Conservation (phyloP, 176 grass and related monocot genomes). For the Bolboschoenus planiculmis region DNA sequence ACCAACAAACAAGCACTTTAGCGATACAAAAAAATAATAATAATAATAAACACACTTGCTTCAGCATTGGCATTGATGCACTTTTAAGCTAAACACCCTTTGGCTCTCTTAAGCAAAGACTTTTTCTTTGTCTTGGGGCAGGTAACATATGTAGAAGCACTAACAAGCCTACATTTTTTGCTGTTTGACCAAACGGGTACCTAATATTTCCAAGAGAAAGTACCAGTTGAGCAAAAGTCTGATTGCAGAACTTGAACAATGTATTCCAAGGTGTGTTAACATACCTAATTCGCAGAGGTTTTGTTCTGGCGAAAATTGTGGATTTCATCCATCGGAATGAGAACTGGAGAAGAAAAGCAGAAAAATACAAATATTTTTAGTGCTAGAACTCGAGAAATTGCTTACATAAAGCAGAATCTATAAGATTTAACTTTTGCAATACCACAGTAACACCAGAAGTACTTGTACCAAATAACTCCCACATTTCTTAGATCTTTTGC, state of each 20-base stretch:
- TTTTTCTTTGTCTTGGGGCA: conserved; percentile 36
- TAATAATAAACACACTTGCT: background rate
- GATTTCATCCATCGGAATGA: conserved; percentile 53
- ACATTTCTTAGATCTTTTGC: background rate
- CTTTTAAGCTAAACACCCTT: conserved; percentile 10
- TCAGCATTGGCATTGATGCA: background rate
- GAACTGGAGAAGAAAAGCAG: conserved; percentile 1
- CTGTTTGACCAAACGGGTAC: conserved; percentile 55
- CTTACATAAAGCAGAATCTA: background rate
- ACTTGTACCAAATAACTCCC: background rate
- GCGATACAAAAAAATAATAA: background rate
- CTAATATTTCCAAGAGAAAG: conserved; percentile 32
- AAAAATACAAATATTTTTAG: background rate
- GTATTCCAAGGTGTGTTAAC: conserved; percentile 8
- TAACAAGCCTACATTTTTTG: conserved; percentile 60
- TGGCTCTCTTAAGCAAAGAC: conserved; percentile 22
- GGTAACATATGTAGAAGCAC: conserved; percentile 59
- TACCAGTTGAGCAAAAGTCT: background rate
- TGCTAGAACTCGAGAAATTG: background rate
- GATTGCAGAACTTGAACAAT: background rate
- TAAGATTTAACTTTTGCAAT: background rate
- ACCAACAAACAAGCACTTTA: conserved; percentile 2
- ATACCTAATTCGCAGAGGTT: conserved; percentile 56
- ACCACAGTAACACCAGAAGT: background rate
- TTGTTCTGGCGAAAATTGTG: conserved; percentile 48